phyloP scores from a whole-genome alignment of 331 rosid genomes.

The Acacia pycnantha region DNA sequence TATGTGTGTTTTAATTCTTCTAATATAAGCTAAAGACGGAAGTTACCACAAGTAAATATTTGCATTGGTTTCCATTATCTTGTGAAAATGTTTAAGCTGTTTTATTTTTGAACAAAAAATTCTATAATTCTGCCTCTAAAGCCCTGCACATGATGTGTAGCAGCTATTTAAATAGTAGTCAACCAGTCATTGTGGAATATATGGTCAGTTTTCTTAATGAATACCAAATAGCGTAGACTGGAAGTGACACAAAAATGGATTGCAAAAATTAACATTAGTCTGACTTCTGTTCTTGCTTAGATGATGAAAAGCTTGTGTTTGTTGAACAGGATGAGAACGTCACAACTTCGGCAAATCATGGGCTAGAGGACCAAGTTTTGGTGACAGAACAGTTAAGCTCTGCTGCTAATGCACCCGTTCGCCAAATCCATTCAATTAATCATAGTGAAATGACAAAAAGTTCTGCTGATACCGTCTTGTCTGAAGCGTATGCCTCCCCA shows the following conservation, averaged over 20 bases:
- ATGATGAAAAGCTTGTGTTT: slow-evolving; percentile 4
- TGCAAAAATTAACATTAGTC: neutral
- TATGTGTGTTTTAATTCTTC: neutral
- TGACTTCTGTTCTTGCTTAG: slow-evolving; percentile 12
- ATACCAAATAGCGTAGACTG: neutral
- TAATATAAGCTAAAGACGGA: neutral
- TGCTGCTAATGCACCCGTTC: slow-evolving; percentile 44
- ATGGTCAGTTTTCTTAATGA: neutral
- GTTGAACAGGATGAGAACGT: slow-evolving; percentile 54
- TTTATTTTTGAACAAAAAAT: neutral
- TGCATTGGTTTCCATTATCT: neutral
- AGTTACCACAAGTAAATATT: neutral
- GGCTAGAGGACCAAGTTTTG: slow-evolving; percentile 46
- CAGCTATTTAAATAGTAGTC: neutral
- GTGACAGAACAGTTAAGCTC: slow-evolving; percentile 53
- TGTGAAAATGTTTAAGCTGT: neutral
- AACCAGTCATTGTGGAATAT: neutral
- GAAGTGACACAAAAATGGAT: neutral
- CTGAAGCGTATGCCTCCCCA: slow-evolving; percentile 57
- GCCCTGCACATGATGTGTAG: neutral
- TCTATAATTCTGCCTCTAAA: neutral
- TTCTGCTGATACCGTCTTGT: slow-evolving; percentile 47
- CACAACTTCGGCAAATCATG: slow-evolving; percentile 40
- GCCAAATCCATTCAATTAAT: slow-evolving; percentile 44
- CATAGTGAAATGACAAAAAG: slow-evolving; percentile 44